Conservation (phyloP, 768 basidiomycete species). For the Amanita pallidorosea region DNA sequence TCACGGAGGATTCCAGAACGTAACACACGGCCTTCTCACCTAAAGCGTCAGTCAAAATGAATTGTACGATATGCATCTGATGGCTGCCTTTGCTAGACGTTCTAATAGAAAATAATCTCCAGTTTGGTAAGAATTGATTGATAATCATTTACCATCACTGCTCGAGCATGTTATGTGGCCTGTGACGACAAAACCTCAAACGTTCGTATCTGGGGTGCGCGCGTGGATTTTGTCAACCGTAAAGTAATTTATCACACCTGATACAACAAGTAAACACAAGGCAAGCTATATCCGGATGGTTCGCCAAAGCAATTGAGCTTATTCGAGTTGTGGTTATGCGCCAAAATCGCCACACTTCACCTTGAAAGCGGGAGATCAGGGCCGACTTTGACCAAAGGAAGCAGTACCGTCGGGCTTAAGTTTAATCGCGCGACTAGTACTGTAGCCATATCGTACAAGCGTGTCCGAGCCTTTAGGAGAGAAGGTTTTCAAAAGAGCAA, state of each 20-base stretch:
- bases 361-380: background rate
- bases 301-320: background rate
- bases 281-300: background rate
- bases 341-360: background rate
- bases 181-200: background rate
- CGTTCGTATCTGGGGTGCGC: conserved; percentile 1
- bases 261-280: background rate
- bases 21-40: background rate
- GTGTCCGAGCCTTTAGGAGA: background rate
- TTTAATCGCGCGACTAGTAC: background rate
- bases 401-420: background rate
- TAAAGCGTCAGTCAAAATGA: background rate
- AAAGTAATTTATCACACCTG: background rate
- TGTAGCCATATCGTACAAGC: too few relatives aligned
- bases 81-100: background rate
- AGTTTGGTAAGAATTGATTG: background rate
- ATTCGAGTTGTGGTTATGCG: background rate
- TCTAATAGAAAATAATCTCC: background rate
- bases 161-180: background rate
- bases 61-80: conserved; percentile 1
- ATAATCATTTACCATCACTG: background rate
- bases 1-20: background rate
- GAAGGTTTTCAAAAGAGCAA: background rate
- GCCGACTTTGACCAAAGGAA: background rate
- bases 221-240: background rate